Evolutionary conservation across 2,329 filamentous ascomycete genomes (phyloP), one percentile per base, ranked within the genome.

Genomic region (Alternaria atra): DNA sequence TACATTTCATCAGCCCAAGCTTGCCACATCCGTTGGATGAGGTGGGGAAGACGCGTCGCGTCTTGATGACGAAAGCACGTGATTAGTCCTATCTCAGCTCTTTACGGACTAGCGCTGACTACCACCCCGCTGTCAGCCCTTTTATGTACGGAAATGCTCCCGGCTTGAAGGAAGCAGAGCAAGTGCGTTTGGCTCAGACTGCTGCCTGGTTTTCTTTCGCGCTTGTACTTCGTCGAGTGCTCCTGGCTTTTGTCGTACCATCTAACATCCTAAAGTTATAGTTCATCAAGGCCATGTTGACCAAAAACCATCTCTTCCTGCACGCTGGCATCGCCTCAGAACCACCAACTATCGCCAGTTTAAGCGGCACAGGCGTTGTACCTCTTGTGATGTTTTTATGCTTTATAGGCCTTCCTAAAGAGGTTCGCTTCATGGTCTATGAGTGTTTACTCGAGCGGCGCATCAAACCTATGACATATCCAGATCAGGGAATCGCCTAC

Each of bases 41-140:
- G 35, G 46, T 29, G 58, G 55, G 59, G 59, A 50, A 54, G 10
- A 29, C 44, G 55, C 50, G 59, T 59, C 59, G 59, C 59, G 59
- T 61, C 55, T 13, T 23, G 34, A 5, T 37, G 27, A 39, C 59
- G 59, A 54, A 44, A 54, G 4, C 59, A 61, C 59, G 59, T 61
- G 59, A 59, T 37, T 2, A 10, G 1, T 34, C 2, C 12, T 9
- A 59, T 59, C n/a, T 53, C 25, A 32, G 34, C 48, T 30, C 17
- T 5, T 52, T 56, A 27, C 4, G 13, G 53, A 47, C 47, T 60
- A 60, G 58, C 29, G 17, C 37, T 17, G 35, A 23, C 29, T 25
- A 13, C 30, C 5, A 10, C 25, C 10, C 23, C 27, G 17, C 48
- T 4, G 15, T 40, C 27, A 27, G 20, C 20, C 39, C 20, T 8